A percentile compares a stretch with the other conserved stretches of the same genome.
phyloP scores from a whole-genome alignment of 805 yeast species.

The Starmerella vitae region DNA sequence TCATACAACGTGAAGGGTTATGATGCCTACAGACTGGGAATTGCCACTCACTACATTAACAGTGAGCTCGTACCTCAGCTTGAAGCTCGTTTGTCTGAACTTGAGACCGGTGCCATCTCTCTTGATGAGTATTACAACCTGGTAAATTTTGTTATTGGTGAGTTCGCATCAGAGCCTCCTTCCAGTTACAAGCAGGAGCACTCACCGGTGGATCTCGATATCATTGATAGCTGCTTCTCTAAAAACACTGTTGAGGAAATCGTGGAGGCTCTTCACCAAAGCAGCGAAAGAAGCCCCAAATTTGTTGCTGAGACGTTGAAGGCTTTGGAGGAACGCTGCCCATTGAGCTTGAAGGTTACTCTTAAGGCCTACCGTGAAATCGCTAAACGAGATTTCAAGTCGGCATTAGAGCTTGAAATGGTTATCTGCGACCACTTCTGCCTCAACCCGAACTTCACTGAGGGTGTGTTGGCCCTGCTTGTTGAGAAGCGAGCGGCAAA shows the following conservation, averaged over 20 bases:
- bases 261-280: slow-evolving; percentile 30
- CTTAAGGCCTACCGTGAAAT: slow-evolving; percentile 56
- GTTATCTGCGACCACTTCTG: slow-evolving; percentile 65
- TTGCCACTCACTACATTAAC: slow-evolving; percentile 82
- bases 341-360: slow-evolving; percentile 63
- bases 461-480: slow-evolving; percentile 32
- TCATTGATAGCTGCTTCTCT: slow-evolving; percentile 59
- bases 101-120: slow-evolving; percentile 30
- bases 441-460: slow-evolving; percentile 50
- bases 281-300: slow-evolving; percentile 42
- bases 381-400: slow-evolving; percentile 40
- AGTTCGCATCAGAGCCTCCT: slow-evolving; percentile 41
- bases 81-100: slow-evolving; percentile 48
- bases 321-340: slow-evolving; percentile 53
- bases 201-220: slow-evolving; percentile 39
- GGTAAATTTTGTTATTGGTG: slow-evolving; percentile 64
- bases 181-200: slow-evolving; percentile 41
- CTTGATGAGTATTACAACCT: slow-evolving; percentile 29
- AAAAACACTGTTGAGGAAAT: slow-evolving; percentile 40
- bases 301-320: slow-evolving; percentile 51
- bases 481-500: slow-evolving; percentile 45
- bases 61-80: slow-evolving; percentile 49
- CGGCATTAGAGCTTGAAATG: slow-evolving; percentile 61
- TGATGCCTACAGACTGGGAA: slow-evolving; percentile 72
- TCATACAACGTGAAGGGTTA: slow-evolving; percentile 65